Conservation (phyloP, 2,329 filamentous ascomycete genomes). For the Fusarium buharicum region DNA sequence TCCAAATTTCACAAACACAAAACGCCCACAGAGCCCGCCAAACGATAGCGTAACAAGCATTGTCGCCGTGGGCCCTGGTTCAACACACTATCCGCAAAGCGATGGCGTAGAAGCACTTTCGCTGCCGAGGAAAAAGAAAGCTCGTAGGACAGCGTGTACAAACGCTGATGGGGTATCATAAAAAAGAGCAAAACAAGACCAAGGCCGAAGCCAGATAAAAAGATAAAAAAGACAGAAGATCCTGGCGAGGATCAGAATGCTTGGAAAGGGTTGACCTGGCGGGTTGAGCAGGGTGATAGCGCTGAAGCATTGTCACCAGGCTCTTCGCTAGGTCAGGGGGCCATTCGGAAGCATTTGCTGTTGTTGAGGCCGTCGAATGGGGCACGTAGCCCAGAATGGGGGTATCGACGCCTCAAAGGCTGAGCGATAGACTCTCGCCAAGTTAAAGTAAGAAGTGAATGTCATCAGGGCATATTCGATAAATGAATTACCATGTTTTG, state of each 20-base stretch:
- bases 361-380: slow-evolving; percentile 48
- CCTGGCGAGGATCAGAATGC: slow-evolving; percentile 10
- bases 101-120: slow-evolving; percentile 67
- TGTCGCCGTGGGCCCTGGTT: slow-evolving; percentile 61
- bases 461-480: slow-evolving; percentile 11
- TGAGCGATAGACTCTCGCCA: slow-evolving; percentile 4
- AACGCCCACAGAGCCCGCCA: slow-evolving; percentile 60
- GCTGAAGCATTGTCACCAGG: slow-evolving; percentile 62
- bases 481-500: slow-evolving; percentile 11
- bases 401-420: neutral
- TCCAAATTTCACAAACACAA: slow-evolving; percentile 38
- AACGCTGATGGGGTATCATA: slow-evolving; percentile 60
- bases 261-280: slow-evolving; percentile 7
- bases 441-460: slow-evolving; percentile 30
- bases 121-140: slow-evolving; percentile 57
- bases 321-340: slow-evolving; percentile 40
- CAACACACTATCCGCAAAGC: slow-evolving; percentile 63
- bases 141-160: slow-evolving; percentile 58
- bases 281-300: slow-evolving; percentile 55
- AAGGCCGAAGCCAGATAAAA: slow-evolving; percentile 25
- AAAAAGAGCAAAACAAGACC: slow-evolving; percentile 42
- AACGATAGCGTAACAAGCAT: slow-evolving; percentile 65
- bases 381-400: neutral
- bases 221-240: slow-evolving; percentile 24
- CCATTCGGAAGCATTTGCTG: slow-evolving; percentile 54